Conservation (phyloP, 176 grass and related monocot genomes). For the Aegilops longissima region DNA sequence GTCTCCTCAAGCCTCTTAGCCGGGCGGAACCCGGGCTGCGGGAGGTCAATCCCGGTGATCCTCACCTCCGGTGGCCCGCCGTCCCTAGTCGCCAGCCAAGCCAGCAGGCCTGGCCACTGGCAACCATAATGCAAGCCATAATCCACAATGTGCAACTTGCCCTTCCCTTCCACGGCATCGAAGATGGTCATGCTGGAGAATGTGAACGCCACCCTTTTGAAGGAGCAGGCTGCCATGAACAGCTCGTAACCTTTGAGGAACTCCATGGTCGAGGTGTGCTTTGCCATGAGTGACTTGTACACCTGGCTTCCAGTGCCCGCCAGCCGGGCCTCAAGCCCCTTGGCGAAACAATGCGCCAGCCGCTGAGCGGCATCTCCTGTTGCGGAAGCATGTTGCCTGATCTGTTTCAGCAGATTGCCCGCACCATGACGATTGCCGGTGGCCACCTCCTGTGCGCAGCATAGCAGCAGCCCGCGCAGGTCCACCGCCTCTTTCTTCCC, state of each 20-base stretch:
- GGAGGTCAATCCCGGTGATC: constrained; percentile 48
- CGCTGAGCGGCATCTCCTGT: constrained; percentile 52
- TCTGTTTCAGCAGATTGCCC: constrained; percentile 40
- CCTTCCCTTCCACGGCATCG: constrained; percentile 23
- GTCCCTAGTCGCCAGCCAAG: neutral
- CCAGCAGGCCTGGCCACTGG: constrained; percentile 54
- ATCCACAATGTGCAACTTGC: constrained; percentile 49
- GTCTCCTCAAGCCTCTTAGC: constrained; percentile 38
- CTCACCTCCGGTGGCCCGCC: constrained; percentile 41
- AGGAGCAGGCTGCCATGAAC: constrained; percentile 50
- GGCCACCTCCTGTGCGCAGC: constrained; percentile 48
- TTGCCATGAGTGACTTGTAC: constrained; percentile 35
- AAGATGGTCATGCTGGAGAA: constrained; percentile 49
- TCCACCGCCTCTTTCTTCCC: constrained; percentile 35
- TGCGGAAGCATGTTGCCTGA: constrained; percentile 33
- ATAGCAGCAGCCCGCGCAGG: constrained; percentile 47
- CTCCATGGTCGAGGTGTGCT: constrained; percentile 29
- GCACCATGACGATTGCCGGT: constrained; percentile 35
- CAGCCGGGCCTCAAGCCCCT: constrained; percentile 54
- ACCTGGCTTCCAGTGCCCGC: constrained; percentile 45
- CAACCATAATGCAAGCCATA: constrained; percentile 44
- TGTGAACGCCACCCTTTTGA: constrained; percentile 36
- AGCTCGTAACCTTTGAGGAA: constrained; percentile 52
- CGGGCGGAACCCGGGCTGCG: constrained; percentile 46
- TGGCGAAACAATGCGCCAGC: constrained; percentile 51